phyloP scores from a whole-genome alignment of 2,329 filamentous ascomycete species.

The Seiridium cupressi region DNA sequence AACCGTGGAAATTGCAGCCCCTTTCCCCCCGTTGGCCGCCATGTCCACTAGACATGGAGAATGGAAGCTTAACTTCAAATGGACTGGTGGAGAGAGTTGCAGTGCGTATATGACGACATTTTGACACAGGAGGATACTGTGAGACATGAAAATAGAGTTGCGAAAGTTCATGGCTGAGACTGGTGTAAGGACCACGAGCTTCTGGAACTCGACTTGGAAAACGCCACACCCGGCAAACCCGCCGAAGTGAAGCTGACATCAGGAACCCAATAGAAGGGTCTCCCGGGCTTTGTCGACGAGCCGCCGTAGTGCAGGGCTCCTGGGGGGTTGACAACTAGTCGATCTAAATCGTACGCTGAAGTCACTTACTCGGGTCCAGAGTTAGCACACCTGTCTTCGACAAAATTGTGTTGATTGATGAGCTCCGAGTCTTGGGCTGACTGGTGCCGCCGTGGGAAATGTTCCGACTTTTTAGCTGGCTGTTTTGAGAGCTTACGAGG shows the following conservation, averaged over 20 bases:
- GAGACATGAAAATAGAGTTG: background rate
- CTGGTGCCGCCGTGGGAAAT: background rate
- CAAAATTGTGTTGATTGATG: background rate
- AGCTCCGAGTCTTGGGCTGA: background rate
- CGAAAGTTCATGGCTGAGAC: background rate
- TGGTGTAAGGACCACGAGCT: too few species aligned
- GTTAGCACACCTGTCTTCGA: background rate
- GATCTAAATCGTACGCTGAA: background rate
- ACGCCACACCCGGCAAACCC: too few species aligned
- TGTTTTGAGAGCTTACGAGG: background rate
- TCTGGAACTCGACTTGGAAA: too few species aligned
- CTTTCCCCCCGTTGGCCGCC: background rate
- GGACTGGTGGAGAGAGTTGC: background rate
- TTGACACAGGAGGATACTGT: background rate
- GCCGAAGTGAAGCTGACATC: background rate
- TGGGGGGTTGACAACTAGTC: too few species aligned
- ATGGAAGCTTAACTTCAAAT: background rate
- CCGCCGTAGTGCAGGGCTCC: too few species aligned
- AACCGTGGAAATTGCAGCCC: constrained; percentile 6
- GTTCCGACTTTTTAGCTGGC: background rate
- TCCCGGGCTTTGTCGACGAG: too few species aligned
- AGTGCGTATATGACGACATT: background rate
- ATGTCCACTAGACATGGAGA: background rate
- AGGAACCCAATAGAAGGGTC: background rate
- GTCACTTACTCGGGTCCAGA: background rate